A percentile compares a stretch with the other conserved stretches of the same genome.
Conservation (phyloP, 352 stramenopile genomes). For the Phytophthora capsici region DNA sequence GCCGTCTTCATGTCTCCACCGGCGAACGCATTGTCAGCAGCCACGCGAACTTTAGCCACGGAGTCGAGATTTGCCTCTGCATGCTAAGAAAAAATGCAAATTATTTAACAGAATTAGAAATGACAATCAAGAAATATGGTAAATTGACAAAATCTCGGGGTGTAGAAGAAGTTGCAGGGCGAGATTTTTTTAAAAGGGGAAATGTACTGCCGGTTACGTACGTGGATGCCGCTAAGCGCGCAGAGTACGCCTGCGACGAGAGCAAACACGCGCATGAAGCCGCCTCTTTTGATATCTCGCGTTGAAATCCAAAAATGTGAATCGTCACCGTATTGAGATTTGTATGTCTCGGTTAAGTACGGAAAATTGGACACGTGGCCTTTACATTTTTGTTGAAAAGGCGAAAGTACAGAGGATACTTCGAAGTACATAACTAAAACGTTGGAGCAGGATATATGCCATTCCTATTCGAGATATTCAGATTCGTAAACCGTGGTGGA, state of each 20-base stretch:
- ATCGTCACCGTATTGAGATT: constrained; percentile 2
- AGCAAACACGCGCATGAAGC: constrained; percentile 35
- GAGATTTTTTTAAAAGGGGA: not conserved
- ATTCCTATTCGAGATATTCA: no score
- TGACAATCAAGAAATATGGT: not conserved
- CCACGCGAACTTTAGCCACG: constrained; percentile 68
- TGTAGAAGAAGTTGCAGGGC: not conserved
- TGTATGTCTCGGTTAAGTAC: constrained; percentile 11
- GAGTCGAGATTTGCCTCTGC: constrained; percentile 43
- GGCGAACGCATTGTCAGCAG: constrained; percentile 80
- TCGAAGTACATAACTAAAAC: no score
- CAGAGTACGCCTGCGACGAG: constrained; percentile 33
- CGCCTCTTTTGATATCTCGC: constrained; percentile 8
- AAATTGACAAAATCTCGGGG: constrained; percentile 7
- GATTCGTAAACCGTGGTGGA: no score
- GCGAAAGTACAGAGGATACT: no score
- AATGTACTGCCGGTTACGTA: constrained; percentile 7
- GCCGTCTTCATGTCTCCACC: constrained; percentile 80
- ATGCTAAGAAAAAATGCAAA: constrained; percentile 14
- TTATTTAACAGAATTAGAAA: constrained; percentile 10
- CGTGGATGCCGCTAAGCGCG: constrained; percentile 24
- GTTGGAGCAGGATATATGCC: no score
- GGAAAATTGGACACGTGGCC: not conserved
- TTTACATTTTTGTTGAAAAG: not conserved
- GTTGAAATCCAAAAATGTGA: constrained; percentile 30